Evolutionary conservation across 495 filamentous ascomycete species (phyloP).

Genomic region (Astrothelium macrocarpum): DNA sequence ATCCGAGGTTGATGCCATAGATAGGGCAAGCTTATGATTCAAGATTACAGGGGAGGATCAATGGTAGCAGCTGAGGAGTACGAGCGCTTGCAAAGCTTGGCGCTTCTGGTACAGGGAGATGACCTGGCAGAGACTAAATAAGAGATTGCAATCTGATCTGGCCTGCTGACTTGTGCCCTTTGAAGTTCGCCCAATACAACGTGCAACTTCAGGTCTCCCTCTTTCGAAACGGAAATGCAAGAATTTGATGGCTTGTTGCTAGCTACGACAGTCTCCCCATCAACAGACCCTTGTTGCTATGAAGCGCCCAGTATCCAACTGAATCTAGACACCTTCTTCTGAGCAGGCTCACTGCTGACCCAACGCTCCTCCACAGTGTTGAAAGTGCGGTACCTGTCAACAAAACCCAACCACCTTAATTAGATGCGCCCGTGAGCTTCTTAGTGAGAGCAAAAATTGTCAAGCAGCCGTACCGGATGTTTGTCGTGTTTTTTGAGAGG

Average conservation of each 20-base stretch:
- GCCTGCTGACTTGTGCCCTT: not conserved
- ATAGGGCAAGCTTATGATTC: conserved; percentile 41
- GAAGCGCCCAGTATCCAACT: not conserved
- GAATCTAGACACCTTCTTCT: conserved; percentile 12
- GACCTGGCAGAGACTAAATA: not conserved
- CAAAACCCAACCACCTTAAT: conserved; percentile 6
- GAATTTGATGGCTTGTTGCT: conserved; percentile 17
- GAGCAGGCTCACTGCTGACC: not conserved
- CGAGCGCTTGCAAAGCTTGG: not conserved
- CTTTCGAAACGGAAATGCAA: conserved; percentile 8
- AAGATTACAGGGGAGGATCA: not conserved
- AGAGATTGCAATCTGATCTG: conserved; percentile 2
- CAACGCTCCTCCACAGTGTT: not conserved
- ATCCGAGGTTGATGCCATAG: conserved; percentile 54
- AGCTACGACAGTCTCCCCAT: conserved; percentile 9
- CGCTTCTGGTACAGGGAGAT: conserved; percentile 5
- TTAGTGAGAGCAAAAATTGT: not conserved
- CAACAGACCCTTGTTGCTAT: not conserved
- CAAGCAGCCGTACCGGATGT: too few species aligned
- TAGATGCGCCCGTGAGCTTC: conserved; percentile 8
- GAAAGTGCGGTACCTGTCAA: conserved; percentile 7
- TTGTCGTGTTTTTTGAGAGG: not conserved
- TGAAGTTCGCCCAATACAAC: not conserved
- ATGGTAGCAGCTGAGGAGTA: conserved; percentile 1
- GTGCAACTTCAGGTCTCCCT: not conserved